A percentile compares a stretch with the other conserved stretches of the same genome.
Evolutionary conservation across 1,139 yeast species (phyloP).

Genomic region (Hansenula anomala): DNA sequence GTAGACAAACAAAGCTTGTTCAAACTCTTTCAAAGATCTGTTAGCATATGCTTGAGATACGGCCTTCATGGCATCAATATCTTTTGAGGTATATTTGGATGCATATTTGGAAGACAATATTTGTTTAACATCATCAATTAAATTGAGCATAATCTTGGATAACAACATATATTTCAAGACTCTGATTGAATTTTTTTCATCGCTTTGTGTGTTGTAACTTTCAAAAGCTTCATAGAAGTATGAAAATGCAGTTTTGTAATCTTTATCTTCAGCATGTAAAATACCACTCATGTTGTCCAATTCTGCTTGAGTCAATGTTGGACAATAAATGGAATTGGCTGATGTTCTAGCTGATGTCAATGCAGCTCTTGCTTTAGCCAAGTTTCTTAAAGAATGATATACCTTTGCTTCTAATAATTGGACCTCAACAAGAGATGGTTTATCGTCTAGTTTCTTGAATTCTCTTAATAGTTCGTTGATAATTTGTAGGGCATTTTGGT

Average conservation of each 20-base stretch:
- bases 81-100: slow-evolving; percentile 69
- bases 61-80: slow-evolving; percentile 88
- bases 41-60: slow-evolving; percentile 87
- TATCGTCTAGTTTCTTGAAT: slow-evolving; percentile 92
- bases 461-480: slow-evolving; percentile 72
- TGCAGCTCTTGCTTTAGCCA: slow-evolving; percentile 91
- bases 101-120: slow-evolving; percentile 78
- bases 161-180: slow-evolving; percentile 89
- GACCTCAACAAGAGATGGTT: slow-evolving; percentile 90
- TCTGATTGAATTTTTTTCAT: slow-evolving; percentile 64
- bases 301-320: slow-evolving; percentile 92
- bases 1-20: slow-evolving; percentile 67
- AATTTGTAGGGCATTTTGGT: slow-evolving; percentile 67
- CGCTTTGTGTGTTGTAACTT: slow-evolving; percentile 60
- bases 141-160: slow-evolving; percentile 88
- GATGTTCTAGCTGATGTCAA: slow-evolving; percentile 94
- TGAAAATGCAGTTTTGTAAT: slow-evolving; percentile 92
- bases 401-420: slow-evolving; percentile 88
- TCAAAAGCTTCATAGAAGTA: slow-evolving; percentile 95
- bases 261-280: slow-evolving; percentile 94
- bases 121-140: slow-evolving; percentile 79
- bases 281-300: slow-evolving; percentile 94
- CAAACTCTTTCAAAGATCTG: slow-evolving; percentile 89
- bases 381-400: slow-evolving; percentile 86
- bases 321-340: slow-evolving; percentile 93